These are phyloP conservation scores for Durotheca rogersii DNA, from an alignment of 495 filamentous ascomycete genomes.

Conservation along the genomic window DNA sequence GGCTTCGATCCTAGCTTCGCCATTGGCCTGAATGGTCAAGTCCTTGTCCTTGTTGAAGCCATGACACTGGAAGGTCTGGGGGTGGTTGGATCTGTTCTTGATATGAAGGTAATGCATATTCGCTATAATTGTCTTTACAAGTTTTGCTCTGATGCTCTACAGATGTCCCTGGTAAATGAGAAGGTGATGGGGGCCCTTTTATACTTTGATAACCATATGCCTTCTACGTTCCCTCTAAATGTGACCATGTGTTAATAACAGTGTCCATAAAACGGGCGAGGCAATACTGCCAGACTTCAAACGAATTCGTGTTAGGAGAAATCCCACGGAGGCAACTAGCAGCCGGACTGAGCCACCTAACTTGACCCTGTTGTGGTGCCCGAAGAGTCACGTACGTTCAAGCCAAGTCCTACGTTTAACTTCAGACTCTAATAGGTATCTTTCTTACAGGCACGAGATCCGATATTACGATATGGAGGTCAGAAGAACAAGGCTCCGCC, in stretches of 20 bases:
- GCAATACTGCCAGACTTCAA: not conserved
- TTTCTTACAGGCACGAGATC: constrained; percentile 2
- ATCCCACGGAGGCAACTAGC: not conserved
- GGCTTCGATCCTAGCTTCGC: constrained; percentile 30
- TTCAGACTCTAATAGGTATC: not conserved
- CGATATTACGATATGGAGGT: constrained; percentile 1
- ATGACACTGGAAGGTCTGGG: constrained; percentile 42
- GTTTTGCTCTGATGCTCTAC: constrained; percentile 1
- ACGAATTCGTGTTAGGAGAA: not conserved
- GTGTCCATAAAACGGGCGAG: too few relatives aligned
- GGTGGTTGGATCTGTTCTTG: constrained; percentile 40
- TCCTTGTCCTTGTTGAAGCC: constrained; percentile 39
- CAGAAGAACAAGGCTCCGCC: constrained; percentile 19
- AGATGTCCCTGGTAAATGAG: not conserved
- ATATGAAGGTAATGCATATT: constrained; percentile 35
- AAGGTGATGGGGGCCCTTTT: constrained; percentile 4
- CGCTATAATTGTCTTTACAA: constrained; percentile 1
- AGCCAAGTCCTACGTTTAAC: constrained; percentile 4
- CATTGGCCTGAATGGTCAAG: constrained; percentile 33
- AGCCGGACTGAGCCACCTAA: not conserved
- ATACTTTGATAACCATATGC: constrained; percentile 6
- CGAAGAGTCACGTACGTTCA: too few relatives aligned
- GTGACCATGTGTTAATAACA: too few relatives aligned
- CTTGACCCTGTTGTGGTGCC: too few relatives aligned
- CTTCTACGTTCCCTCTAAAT: not conserved